Percentiles rank a stretch among this genome's conserved stretches.
phyloP scores from a whole-genome alignment of 345 rosid genomes.

The Salix purpurea region DNA sequence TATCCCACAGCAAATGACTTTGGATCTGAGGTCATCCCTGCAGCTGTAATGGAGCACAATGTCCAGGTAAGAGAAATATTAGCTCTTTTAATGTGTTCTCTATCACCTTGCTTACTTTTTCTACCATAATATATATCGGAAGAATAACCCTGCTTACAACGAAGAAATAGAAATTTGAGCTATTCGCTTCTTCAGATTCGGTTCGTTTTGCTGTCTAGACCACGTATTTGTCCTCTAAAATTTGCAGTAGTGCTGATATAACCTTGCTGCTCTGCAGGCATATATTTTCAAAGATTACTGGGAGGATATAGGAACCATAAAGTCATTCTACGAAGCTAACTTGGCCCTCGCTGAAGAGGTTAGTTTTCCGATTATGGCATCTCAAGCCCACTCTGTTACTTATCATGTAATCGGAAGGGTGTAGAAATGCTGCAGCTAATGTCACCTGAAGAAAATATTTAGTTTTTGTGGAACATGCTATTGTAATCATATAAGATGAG shows the following conservation, averaged over 20 bases:
- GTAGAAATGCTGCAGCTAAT: not conserved
- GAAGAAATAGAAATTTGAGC: not conserved
- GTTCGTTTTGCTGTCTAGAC: not conserved
- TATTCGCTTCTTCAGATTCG: not conserved
- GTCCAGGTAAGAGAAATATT: conserved; percentile 55
- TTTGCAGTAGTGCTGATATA: not conserved
- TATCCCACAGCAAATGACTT: conserved; percentile 86
- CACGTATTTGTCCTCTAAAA: not conserved
- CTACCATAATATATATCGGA: not conserved
- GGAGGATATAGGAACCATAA: conserved; percentile 95
- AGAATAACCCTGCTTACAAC: not conserved
- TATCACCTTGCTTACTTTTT: not conserved
- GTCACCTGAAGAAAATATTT: not conserved
- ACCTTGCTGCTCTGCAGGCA: conserved; percentile 36
- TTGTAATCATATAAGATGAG: not conserved
- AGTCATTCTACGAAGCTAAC: conserved; percentile 86
- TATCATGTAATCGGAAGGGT: not conserved
- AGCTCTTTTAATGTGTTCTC: not conserved
- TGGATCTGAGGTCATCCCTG: conserved; percentile 92
- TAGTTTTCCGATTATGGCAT: conserved; percentile 7
- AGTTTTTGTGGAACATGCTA: not conserved
- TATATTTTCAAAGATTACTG: conserved; percentile 81
- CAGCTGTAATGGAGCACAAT: conserved; percentile 71
- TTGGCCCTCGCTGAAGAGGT: conserved; percentile 91
- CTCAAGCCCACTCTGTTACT: not conserved